Evolutionary conservation across 331 rosid genomes (phyloP).

Genomic region (Arachis monticola): DNA sequence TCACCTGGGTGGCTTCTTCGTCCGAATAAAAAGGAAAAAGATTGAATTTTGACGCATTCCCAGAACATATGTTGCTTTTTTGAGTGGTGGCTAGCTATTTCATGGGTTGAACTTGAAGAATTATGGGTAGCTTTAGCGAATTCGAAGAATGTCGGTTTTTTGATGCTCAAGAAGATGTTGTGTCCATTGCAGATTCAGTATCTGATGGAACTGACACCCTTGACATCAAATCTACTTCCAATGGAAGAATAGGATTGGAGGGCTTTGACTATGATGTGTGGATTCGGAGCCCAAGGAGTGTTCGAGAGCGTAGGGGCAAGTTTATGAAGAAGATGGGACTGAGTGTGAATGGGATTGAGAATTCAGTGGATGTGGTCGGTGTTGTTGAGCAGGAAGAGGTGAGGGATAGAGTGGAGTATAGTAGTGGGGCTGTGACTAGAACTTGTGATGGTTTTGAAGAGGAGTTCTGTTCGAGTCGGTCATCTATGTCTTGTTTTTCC

Average conservation of each 20-base stretch:
- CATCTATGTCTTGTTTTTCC: constrained; percentile 56
- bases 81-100: constrained; percentile 57
- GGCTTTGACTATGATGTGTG: constrained; percentile 63
- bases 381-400: constrained; percentile 47
- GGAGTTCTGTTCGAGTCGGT: constrained; percentile 60
- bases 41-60: constrained; percentile 53
- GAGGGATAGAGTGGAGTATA: constrained; percentile 47
- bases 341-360: constrained; percentile 45
- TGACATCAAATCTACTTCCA: constrained; percentile 35
- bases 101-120: constrained; percentile 82
- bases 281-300: constrained; percentile 72
- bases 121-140: constrained; percentile 82
- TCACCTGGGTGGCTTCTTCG: constrained; percentile 57
- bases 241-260: constrained; percentile 35
- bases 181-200: constrained; percentile 54
- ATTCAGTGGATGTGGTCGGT: constrained; percentile 39
- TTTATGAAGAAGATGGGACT: constrained; percentile 71
- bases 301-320: constrained; percentile 68
- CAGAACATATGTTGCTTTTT: constrained; percentile 56
- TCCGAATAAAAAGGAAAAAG: constrained; percentile 42
- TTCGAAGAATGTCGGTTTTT: constrained; percentile 74
- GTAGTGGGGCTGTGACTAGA: constrained; percentile 50
- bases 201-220: constrained; percentile 44
- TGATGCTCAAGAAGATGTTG: constrained; percentile 82
- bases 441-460: constrained; percentile 49